phyloP scores from a whole-genome alignment of 2,329 filamentous ascomycete species.

The Colletotrichum salicis region DNA sequence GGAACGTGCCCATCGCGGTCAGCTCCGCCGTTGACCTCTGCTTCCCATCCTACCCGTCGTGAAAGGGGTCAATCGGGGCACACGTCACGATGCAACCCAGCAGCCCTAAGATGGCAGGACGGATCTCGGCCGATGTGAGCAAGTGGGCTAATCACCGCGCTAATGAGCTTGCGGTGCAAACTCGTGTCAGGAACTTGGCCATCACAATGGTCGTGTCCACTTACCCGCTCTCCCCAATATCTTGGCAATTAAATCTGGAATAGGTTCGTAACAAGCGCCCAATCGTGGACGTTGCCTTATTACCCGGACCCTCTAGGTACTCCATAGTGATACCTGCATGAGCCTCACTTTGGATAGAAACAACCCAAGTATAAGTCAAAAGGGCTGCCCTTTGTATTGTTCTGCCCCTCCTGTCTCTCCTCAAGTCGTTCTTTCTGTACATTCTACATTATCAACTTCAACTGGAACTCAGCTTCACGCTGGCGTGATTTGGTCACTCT shows the following conservation, averaged over 20 bases:
- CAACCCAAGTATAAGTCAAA: not conserved
- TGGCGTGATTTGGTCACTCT: slow-evolving; percentile 11
- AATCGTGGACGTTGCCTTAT: too few species aligned
- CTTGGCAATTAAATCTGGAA: too few species aligned
- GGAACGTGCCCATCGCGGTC: not conserved
- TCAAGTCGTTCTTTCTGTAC: not conserved
- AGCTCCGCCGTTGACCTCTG: not conserved
- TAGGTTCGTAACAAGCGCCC: too few species aligned
- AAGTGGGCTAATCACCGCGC: not conserved
- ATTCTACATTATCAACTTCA: not conserved
- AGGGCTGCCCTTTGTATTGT: not conserved
- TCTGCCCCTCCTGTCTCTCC: not conserved
- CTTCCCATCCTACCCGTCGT: not conserved
- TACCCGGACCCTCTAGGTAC: too few species aligned
- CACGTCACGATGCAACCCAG: not conserved
- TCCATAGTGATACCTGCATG: too few species aligned
- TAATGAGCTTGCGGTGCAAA: not conserved
- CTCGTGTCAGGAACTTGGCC: not conserved
- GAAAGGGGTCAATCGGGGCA: not conserved
- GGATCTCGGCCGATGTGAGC: not conserved
- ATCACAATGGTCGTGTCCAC: not conserved
- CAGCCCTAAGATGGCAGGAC: not conserved
- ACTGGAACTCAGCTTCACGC: slow-evolving; percentile 5
- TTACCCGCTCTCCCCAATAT: not conserved
- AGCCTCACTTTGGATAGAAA: too few species aligned